Conservation (phyloP, 2,329 filamentous ascomycete species). For the Penicillium brevicompactum region DNA sequence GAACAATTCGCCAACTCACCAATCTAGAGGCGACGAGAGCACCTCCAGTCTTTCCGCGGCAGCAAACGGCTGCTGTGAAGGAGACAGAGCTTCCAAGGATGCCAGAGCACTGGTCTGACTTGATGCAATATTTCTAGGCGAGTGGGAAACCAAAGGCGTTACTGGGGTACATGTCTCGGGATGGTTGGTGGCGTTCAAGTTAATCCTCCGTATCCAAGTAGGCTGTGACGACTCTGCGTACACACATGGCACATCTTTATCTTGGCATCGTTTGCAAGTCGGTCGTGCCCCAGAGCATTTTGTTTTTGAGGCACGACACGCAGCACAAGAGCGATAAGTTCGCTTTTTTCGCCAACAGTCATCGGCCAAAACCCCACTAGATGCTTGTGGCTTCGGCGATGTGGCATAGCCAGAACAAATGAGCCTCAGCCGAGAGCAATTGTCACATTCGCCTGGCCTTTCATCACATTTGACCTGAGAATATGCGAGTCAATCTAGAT, state of each 20-base stretch:
- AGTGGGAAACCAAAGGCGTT: background rate
- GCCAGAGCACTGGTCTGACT: background rate
- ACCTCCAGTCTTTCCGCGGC: background rate
- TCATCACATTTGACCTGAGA: slow-evolving; percentile 25
- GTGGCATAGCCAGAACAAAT: slow-evolving; percentile 20
- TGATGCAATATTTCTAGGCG: background rate
- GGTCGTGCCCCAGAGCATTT: slow-evolving; percentile 26
- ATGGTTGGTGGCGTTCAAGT: background rate
- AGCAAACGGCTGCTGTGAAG: background rate
- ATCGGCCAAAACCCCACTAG: background rate
- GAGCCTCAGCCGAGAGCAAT: slow-evolving; percentile 22
- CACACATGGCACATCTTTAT: slow-evolving; percentile 10
- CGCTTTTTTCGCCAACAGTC: slow-evolving; percentile 12
- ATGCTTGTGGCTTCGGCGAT: slow-evolving; percentile 4
- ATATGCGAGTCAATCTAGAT: background rate
- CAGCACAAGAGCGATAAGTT: slow-evolving; percentile 22
- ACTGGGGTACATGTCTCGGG: background rate
- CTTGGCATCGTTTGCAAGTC: slow-evolving; percentile 18
- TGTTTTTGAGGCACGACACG: slow-evolving; percentile 22
- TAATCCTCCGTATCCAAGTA: slow-evolving; percentile 19
- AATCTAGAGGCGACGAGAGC: slow-evolving; percentile 8
- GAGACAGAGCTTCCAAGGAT: background rate
- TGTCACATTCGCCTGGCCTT: slow-evolving; percentile 20
- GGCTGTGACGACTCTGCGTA: slow-evolving; percentile 23
- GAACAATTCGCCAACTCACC: slow-evolving; percentile 6